A percentile compares a stretch with the other conserved stretches of the same genome.
Evolutionary conservation across 495 filamentous ascomycete genomes (phyloP).

Genomic region (Penicillium maclennaniae): DNA sequence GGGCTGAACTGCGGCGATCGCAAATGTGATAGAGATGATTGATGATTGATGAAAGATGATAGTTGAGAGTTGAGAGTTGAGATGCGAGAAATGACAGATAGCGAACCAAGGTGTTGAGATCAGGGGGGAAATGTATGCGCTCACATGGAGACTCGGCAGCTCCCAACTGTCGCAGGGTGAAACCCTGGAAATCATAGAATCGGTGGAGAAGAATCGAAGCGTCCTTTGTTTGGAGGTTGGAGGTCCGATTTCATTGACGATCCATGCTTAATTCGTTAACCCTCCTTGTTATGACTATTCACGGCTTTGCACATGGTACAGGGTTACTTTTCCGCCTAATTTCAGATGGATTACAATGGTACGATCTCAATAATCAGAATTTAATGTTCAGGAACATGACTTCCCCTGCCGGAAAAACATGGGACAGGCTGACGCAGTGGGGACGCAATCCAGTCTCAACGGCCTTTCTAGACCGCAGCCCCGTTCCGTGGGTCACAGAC

Average conservation of each 20-base stretch:
- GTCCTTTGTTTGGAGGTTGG: slow-evolving; percentile 7
- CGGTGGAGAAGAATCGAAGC: not conserved
- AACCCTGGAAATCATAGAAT: slow-evolving; percentile 7
- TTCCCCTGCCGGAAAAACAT: slow-evolving; percentile 11
- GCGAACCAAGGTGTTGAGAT: not conserved
- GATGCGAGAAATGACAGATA: not conserved
- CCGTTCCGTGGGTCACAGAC: slow-evolving; percentile 24
- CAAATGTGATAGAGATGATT: not conserved
- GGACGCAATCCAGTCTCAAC: slow-evolving; percentile 17
- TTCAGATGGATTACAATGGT: too few relatives aligned
- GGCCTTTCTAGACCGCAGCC: slow-evolving; percentile 31
- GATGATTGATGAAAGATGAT: not conserved
- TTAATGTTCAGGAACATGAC: slow-evolving; percentile 11
- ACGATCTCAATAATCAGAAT: too few relatives aligned
- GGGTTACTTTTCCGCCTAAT: too few relatives aligned
- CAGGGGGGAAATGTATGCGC: slow-evolving; percentile 1
- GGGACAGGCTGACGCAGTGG: slow-evolving; percentile 28
- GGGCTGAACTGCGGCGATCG: slow-evolving; percentile 15
- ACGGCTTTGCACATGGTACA: too few relatives aligned
- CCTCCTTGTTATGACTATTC: too few relatives aligned
- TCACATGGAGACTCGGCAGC: not conserved
- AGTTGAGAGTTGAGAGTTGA: too few relatives aligned
- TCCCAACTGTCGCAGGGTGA: not conserved
- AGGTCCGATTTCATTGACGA: not conserved
- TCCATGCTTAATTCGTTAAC: not conserved